A percentile compares a stretch with the other conserved stretches of the same genome.
phyloP scores from a whole-genome alignment of 2,329 filamentous ascomycete genomes.

The Nigrospora oryzae region DNA sequence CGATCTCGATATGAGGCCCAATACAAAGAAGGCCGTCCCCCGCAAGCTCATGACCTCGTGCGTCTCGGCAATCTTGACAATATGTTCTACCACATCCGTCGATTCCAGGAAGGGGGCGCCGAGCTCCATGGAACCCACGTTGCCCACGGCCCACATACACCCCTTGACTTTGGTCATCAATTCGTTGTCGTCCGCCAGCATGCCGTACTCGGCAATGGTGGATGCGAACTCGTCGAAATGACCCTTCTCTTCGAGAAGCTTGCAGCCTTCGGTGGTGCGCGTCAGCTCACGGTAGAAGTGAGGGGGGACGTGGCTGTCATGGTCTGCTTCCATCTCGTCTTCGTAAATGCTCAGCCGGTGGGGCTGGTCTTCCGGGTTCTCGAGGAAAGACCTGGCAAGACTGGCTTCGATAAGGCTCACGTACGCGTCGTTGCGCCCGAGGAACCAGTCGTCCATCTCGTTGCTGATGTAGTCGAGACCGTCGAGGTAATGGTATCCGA shows the following conservation, averaged over 20 bases:
- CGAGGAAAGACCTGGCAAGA: constrained; percentile 74
- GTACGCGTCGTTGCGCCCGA: constrained; percentile 94
- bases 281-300: constrained; percentile 97
- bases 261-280: constrained; percentile 85
- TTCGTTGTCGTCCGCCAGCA: constrained; percentile 78
- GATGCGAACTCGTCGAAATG: constrained; percentile 91
- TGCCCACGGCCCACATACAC: constrained; percentile 94
- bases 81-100: constrained; percentile 77
- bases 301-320: constrained; percentile 68
- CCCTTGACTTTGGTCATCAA: constrained; percentile 90
- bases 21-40: constrained; percentile 92
- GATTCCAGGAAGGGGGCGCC: constrained; percentile 90
- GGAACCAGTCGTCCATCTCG: constrained; percentile 99
- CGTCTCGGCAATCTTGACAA: constrained; percentile 79
- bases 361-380: constrained; percentile 50
- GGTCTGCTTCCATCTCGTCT: constrained; percentile 44
- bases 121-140: constrained; percentile 96
- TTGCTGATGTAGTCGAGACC: constrained; percentile 97
- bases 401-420: constrained; percentile 94
- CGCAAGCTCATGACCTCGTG: constrained; percentile 88
- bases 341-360: constrained; percentile 51
- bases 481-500: constrained; percentile 95
- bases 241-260: constrained; percentile 80
- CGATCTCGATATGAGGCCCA: constrained; percentile 87
- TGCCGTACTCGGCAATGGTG: constrained; percentile 80